phyloP scores from a whole-genome alignment of 2,329 filamentous ascomycete genomes.

The Curvularia eragrostidis region DNA sequence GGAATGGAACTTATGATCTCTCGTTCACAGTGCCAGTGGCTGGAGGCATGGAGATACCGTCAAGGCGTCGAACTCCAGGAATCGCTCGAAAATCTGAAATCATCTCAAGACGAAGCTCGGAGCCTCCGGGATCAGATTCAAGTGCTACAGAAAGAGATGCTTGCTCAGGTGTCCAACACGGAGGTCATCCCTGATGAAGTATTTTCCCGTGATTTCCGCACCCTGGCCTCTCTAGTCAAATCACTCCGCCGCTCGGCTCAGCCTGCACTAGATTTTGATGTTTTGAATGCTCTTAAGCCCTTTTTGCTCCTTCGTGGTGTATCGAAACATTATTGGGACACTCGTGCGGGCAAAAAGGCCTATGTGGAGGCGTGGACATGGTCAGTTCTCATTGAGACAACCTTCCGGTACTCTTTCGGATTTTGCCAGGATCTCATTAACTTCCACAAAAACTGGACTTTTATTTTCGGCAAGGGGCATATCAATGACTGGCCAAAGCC shows the following conservation, averaged over 20 bases:
- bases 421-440: not conserved
- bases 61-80: not conserved
- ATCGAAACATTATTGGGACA: conserved; percentile 14
- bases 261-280: not conserved
- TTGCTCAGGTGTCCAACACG: not conserved
- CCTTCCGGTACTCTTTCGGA: not conserved
- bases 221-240: not conserved
- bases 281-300: not conserved
- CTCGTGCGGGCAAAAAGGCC: conserved; percentile 13
- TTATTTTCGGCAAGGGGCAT: not conserved
- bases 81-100: not conserved
- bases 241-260: conserved; percentile 6
- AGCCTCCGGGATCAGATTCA: not conserved
- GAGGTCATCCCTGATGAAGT: not conserved
- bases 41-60: not conserved
- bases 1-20: not conserved
- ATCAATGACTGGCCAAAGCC: not conserved
- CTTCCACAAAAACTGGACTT: not conserved
- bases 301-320: not conserved
- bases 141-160: conserved; percentile 2
- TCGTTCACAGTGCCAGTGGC: not conserved
- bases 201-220: not conserved
- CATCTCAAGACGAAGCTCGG: not conserved
- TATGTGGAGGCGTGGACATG: conserved; percentile 26
- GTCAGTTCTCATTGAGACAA: conserved; percentile 13